Base-by-base conservation (phyloP, 805 yeast species). In the Wickerhamiella vanderwaltii region DNA sequence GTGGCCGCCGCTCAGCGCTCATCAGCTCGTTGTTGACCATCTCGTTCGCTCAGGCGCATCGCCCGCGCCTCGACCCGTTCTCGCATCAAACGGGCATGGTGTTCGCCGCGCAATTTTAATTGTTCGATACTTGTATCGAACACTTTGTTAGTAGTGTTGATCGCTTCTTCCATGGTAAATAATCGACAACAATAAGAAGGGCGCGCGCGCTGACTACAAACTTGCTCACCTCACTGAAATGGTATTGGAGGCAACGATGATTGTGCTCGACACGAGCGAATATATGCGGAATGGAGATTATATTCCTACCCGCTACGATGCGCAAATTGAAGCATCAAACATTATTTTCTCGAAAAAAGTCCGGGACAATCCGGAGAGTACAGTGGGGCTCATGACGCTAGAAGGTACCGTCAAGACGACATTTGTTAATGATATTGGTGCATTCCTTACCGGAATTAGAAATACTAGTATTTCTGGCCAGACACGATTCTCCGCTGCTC, bases 161-260 rank as follows among this genome's bases (percentile, higher is more conserved):
- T 20, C 5, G 32, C 28, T n/a, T 37, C 34, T n/a, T 37, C 39
- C 39, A 35, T 34, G 9, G 20, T 20, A 16, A n/a, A n/a, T n/a
- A n/a, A n/a, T n/a, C n/a, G n/a, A n/a, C n/a, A n/a, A n/a, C 25
- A 30, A 23, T 11, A 11, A 23, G 26, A 11, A 23, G 26, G 29
- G 6, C 18, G 25, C 17, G 25, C 11, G 16, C 11, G 13, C 9
- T 26, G 17, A 18, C 34, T 25, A 30, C 13, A 16, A n/a, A 29
- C 34, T n/a, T n/a, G n/a, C n/a, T n/a, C 26, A 23, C 11, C 26
- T 7, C 26, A 23, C 11, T 11, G 26, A 34, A 35, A 86, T 86
- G 96, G 95, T 80, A 49, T 72, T 87, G 55, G 98, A 91, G 65
- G 97, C 97, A 48, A 82, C 95, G 12, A 87, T 91, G 81, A 73